Percentiles rank a stretch among this genome's conserved stretches.
Conservation (phyloP, 2,329 filamentous ascomycete species). For the Monosporascus sp. region DNA sequence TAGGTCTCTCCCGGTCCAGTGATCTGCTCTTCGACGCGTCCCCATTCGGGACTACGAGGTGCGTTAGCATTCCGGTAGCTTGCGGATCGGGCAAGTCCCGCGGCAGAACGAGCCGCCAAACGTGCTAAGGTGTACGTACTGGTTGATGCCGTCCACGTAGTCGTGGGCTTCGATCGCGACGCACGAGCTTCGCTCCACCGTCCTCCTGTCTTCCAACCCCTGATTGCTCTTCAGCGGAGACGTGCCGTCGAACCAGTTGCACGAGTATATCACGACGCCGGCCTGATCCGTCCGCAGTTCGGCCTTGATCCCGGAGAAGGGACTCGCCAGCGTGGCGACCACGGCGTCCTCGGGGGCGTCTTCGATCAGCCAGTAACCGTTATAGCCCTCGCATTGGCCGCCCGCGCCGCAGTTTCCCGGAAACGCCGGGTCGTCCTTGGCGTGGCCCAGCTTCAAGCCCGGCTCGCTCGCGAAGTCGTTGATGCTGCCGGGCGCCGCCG, state of each 20-base stretch:
- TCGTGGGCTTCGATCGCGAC: slow-evolving; percentile 72
- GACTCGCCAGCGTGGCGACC: slow-evolving; percentile 52
- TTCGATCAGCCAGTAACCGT: slow-evolving; percentile 50
- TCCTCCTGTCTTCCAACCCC: slow-evolving; percentile 38
- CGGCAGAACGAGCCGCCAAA: neutral
- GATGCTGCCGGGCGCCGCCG: slow-evolving; percentile 49
- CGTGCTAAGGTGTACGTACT: slow-evolving; percentile 34
- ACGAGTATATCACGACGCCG: slow-evolving; percentile 67
- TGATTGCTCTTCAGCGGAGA: slow-evolving; percentile 54
- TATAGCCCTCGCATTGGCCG: slow-evolving; percentile 66
- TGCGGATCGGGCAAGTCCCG: neutral
- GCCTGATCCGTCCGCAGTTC: slow-evolving; percentile 66
- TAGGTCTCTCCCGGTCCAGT: slow-evolving; percentile 35
- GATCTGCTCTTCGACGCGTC: slow-evolving; percentile 33
- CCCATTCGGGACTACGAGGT: slow-evolving; percentile 36
- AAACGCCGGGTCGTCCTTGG: slow-evolving; percentile 49
- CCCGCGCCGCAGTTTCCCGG: slow-evolving; percentile 57
- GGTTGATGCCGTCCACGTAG: slow-evolving; percentile 73
- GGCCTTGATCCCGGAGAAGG: slow-evolving; percentile 62
- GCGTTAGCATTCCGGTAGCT: slow-evolving; percentile 11
- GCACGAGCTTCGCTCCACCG: slow-evolving; percentile 58
- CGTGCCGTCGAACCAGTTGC: slow-evolving; percentile 48
- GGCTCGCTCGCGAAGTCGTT: slow-evolving; percentile 61
- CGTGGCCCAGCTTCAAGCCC: slow-evolving; percentile 55
- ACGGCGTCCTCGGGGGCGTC: slow-evolving; percentile 31